Percentiles rank a stretch among this genome's conserved stretches.
These are phyloP conservation scores for Cyclostephanos invisitatus DNA, from an alignment of 108 stramenopile species.

Conservation along the genomic window DNA sequence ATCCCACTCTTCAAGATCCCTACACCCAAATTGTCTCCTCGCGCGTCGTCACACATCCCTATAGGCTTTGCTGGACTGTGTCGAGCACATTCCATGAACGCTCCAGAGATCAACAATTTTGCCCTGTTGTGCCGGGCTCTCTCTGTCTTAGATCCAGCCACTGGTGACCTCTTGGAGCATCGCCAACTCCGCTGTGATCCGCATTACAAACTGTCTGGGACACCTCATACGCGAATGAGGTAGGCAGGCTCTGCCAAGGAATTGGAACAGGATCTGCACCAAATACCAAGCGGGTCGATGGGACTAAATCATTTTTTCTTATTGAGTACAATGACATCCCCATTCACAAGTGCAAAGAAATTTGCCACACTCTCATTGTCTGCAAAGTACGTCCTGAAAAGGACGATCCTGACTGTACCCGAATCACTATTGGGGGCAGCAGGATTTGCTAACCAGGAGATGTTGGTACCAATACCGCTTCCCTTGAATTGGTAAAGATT, in stretches of 20 bases:
- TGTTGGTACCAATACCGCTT: not conserved
- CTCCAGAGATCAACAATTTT: not conserved
- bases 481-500: not conserved
- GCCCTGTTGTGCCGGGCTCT: not conserved
- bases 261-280: not conserved
- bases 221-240: too few relatives aligned
- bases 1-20: too few relatives aligned
- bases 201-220: too few relatives aligned
- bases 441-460: too few relatives aligned
- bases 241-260: constrained; percentile 1
- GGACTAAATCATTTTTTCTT: not conserved
- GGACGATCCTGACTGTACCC: too few relatives aligned
- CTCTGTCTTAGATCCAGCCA: too few relatives aligned
- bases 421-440: too few relatives aligned
- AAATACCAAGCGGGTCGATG: not conserved
- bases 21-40: too few relatives aligned
- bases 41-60: not conserved
- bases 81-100: not conserved
- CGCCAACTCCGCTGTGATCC: too few relatives aligned
- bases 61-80: not conserved
- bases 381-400: too few relatives aligned
- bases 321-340: constrained; percentile 4
- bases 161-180: too few relatives aligned
- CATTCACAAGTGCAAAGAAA: not conserved
- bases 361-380: too few relatives aligned